These are phyloP conservation scores for Nicotiana tomentosiformis DNA, from an alignment of 257 asterid species.

Conservation along the genomic window DNA sequence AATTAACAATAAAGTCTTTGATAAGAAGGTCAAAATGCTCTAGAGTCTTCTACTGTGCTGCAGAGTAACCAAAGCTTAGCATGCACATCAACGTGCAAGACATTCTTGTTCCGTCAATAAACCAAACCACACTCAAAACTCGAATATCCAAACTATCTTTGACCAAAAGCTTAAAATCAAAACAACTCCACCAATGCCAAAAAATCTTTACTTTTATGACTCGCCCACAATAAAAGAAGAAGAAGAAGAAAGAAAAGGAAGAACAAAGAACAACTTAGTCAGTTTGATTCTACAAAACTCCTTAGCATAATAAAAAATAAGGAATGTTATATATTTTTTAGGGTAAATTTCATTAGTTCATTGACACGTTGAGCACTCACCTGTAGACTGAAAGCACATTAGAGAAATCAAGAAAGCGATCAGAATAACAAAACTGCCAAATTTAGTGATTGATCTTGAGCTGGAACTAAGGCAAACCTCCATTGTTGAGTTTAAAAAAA, in stretches of 20 bases:
- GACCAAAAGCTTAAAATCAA: neutral
- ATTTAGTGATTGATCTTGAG: neutral
- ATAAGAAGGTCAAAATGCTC: neutral
- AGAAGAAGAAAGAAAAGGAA: no score
- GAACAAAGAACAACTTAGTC: neutral
- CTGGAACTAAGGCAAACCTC: conserved; percentile 5
- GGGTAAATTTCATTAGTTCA: neutral
- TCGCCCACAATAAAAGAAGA: neutral
- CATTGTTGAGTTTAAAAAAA: conserved; percentile 7
- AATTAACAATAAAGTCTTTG: neutral
- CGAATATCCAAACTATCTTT: neutral
- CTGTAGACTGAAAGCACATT: conserved; percentile 17
- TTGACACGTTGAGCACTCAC: conserved; percentile 5
- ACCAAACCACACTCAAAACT: neutral
- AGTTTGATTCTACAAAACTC: no score
- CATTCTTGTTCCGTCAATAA: neutral
- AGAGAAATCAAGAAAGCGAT: conserved; percentile 14
- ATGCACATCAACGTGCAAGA: neutral
- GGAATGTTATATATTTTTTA: no score
- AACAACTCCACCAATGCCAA: neutral
- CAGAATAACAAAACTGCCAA: neutral
- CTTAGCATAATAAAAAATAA: no score
- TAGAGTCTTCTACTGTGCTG: neutral
- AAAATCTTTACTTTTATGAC: neutral
- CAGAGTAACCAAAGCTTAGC: neutral